Evolutionary conservation across 768 basidiomycete genomes (phyloP), one percentile per base, ranked within the genome.

Genomic region (Crassisporium funariophilum): DNA sequence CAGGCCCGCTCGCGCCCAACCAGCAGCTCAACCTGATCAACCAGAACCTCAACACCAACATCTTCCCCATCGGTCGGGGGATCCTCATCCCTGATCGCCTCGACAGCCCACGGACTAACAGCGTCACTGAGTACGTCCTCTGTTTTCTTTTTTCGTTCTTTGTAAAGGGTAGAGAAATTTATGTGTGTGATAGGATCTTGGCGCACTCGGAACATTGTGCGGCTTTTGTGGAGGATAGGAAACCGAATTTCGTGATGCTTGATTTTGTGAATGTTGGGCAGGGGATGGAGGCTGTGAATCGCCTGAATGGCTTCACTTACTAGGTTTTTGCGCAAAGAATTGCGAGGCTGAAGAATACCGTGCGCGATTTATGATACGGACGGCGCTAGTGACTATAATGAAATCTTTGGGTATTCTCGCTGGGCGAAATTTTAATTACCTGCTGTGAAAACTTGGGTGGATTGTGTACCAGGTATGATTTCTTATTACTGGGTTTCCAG

Each of bases 11-110:
- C 10, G 46, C 70, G 1, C 70, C 72, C 0, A 60, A 52, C 27
- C 75, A 81, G 41, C 80, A 83, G 51, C 75, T 79, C 61, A 75
- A 77, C 60, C 60, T 81, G 62, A 77, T 82, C 62, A 82, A 81
- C 59, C 79, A 82, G 50, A 75, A 71, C 15, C 61, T 80, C 5
- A 74, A 80, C 61, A 65, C 57, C 16, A 62, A 79, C 46, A 59
- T 71, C 41, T 44, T 69, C 35, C 64, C 58, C 5, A 59, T 67
- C 15, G 66, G 64, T 0, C 42, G 38, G 5, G 68, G 71, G 0
- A 57, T 74, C n/a, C 59, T 72, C 16, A 58, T 74, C 42, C 67
- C 68, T 10, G 71, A 74, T 46, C 62, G 65, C 5, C 20, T 64
- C 2, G 60, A 69, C 46, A 69, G 67, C 23, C 53, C 59, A 0